Evolutionary conservation across 495 filamentous ascomycete genomes (phyloP).

Genomic region (Xylaria castorea): DNA sequence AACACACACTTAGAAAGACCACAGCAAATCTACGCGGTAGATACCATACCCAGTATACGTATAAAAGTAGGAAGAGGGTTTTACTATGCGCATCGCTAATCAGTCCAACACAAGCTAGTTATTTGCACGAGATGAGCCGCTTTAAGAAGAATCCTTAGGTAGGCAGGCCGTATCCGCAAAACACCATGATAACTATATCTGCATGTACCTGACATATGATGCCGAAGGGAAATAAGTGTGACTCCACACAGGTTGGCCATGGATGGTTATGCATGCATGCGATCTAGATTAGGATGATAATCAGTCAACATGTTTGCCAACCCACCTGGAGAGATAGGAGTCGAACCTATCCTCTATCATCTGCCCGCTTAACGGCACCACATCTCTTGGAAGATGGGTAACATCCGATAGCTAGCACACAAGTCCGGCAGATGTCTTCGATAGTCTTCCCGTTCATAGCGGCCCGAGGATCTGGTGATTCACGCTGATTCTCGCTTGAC

Average conservation of each 20-base stretch:
- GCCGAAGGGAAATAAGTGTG: not conserved
- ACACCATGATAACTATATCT: not conserved
- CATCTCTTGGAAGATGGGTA: no score
- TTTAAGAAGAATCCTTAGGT: not conserved
- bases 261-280: not conserved
- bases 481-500: no score
- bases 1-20: no score
- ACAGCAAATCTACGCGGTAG: no score
- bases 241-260: not conserved
- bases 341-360: not conserved
- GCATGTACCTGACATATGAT: not conserved
- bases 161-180: not conserved
- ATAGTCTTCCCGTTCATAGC: not conserved
- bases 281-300: not conserved
- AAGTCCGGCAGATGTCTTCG: not conserved
- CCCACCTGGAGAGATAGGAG: not conserved
- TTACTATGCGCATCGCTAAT: not conserved
- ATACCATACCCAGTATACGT: no score
- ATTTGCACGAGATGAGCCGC: not conserved
- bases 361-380: no score
- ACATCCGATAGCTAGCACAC: no score
- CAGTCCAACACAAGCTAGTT: no score
- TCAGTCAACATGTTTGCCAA: not conserved
- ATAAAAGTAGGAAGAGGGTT: not conserved
- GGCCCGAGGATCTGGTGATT: not conserved